Base-by-base conservation (phyloP, 768 basidiomycete genomes). In the Phaffia tasmanica region DNA sequence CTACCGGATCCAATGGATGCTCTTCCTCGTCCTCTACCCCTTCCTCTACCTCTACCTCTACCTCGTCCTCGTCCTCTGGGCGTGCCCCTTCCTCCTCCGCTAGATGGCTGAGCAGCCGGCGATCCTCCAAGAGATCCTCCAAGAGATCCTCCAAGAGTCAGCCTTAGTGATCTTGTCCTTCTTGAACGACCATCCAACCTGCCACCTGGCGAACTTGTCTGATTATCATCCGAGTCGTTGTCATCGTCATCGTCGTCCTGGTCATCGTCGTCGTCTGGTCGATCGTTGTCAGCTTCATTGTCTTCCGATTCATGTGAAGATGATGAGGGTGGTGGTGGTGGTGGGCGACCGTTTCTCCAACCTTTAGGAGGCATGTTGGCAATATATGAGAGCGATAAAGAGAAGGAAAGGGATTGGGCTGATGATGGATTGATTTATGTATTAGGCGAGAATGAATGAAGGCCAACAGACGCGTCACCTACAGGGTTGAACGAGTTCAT, bases 121-220 rank as follows among this genome's bases (percentile, higher is more conserved):
- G 69, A 46, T 5, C 56, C 62, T 50, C 74, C 73, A 5, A 73
- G 73, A 30, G 69, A 46, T 5, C 56, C 62, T 50, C 74, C 73
- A 5, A 73, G 73, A 30, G 58, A 62, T 67, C 60, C 71, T 67
- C 30, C 69, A 72, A n/a, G 71, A 73, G 30, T 73, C 73, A 30
- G 73, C 73, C 46, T 71, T 72, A 48, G 71, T 74, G 69, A 76
- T 76, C 49, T 79, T 81, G 29, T 67, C 77, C 62, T 73, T 77
- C 29, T 73, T 72, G n/a, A 73, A 76, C 3, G 74, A 75, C 11
- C 35, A 42, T 42, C 35, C 35, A 42, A 0, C 74, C 76, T 19
- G 69, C 76, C 50, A 71, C 73, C 11, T 70, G 67, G 9, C 71
- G 72, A 35, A 71, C 74, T 16, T 72, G 29, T 72, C 49, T 73